A percentile compares a stretch with the other conserved stretches of the same genome.
Evolutionary conservation across 1,139 yeast species (phyloP).

Genomic region (Geotrichum fermentans): DNA sequence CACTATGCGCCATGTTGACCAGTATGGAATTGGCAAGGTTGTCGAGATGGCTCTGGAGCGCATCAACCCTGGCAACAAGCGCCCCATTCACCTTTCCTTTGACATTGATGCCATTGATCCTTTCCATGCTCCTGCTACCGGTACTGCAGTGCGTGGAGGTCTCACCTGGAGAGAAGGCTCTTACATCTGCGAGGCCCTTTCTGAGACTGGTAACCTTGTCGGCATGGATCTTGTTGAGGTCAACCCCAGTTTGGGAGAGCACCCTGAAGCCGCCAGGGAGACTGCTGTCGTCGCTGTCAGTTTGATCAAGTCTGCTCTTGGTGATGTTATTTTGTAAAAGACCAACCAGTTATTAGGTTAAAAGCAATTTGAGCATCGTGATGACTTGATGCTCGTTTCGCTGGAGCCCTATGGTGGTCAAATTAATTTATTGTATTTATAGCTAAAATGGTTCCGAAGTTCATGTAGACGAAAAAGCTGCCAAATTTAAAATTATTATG

Average conservation of each 20-base stretch:
- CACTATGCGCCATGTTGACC: constrained; percentile 95
- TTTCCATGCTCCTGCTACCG: constrained; percentile 90
- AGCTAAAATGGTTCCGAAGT: too few species aligned
- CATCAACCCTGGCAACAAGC: constrained; percentile 66
- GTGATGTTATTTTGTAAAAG: constrained; percentile 55
- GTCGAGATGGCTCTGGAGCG: constrained; percentile 84
- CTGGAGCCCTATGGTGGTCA: too few species aligned
- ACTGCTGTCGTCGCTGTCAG: constrained; percentile 90
- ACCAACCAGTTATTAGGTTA: not conserved
- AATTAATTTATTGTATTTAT: not conserved
- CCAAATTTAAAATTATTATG: not conserved
- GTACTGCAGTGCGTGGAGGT: constrained; percentile 97
- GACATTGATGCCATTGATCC: constrained; percentile 98
- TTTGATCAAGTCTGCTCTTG: constrained; percentile 88
- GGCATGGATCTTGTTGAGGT: constrained; percentile 92
- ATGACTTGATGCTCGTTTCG: too few species aligned
- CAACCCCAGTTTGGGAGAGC: constrained; percentile 82
- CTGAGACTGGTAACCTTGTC: constrained; percentile 78
- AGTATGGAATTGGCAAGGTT: constrained; percentile 86
- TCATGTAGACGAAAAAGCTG: too few species aligned
- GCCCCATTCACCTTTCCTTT: constrained; percentile 84
- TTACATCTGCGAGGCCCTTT: constrained; percentile 85
- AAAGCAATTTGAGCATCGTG: not conserved
- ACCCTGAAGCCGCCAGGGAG: constrained; percentile 69
- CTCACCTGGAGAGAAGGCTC: constrained; percentile 90